Base-by-base conservation (phyloP, 768 basidiomycete species). In the Hygrophorus pudorinus region DNA sequence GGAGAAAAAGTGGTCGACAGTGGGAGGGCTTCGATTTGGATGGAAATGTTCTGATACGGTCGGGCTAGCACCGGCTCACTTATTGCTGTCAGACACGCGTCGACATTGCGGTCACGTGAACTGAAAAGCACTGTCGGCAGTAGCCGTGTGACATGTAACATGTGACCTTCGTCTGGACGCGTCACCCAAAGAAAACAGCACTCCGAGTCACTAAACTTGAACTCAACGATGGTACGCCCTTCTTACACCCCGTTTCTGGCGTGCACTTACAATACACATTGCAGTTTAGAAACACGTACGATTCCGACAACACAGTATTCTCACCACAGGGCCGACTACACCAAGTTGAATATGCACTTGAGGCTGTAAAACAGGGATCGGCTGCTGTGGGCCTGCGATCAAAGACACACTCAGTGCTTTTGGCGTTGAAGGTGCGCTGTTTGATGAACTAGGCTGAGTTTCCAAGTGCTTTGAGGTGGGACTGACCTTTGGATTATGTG, bases 351-450 rank as follows among this genome's bases (percentile, higher is more conserved):
- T 96, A 99, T 76, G 93, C 96, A 1, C 80, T 97, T 43, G 96
- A 99, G 66, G 96, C 96, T 47, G 94, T 99, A 53, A 99, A 99
- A 73, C 96, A 98, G 60, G 96, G 96, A 50, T 97, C 93, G 48
- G 96, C 96, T n/a, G 93, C 91, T 33, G 93, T 99, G 37, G 96
- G 96, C 41, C 62, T 99, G 56, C 77, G 92, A 53, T 94, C 91
- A 44, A 91, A 93, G 69, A 96, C 89, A 1, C 96, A 98, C 65
- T 81, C 91, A 13, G 75, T 99, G 28, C 70, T 99, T 17, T 67
- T 99, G 40, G 92, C 93, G 11, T 67, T 99, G 49, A 99, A 98
- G 78, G 94, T 87, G 40, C 44, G 72, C 24, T 7, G 3, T 24
- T 24, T 59, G 7, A 27, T n/a, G n/a, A n/a, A n/a, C n/a, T n/a